These are phyloP conservation scores for Rhazya stricta DNA, from an alignment of 257 asterid species.

Conservation along the genomic window DNA sequence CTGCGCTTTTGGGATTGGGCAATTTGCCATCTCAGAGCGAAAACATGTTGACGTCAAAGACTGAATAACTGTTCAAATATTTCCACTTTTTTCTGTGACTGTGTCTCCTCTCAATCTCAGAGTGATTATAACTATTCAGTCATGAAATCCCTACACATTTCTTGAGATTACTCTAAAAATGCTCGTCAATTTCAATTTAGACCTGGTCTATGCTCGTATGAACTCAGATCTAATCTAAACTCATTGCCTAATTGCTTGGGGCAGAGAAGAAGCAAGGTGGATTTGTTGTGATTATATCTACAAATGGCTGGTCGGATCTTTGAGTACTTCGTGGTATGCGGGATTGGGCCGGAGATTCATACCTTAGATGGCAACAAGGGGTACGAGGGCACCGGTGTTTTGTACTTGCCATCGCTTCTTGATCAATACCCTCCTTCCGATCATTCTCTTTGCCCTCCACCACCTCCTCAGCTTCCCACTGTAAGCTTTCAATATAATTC, in stretches of 20 bases:
- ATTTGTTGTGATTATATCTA: background rate
- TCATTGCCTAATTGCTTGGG: background rate
- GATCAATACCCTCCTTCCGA: constrained; percentile 79
- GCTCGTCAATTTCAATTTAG: background rate
- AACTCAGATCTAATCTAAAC: constrained; percentile 8
- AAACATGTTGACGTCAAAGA: background rate
- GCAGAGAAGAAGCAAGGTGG: constrained; percentile 13
- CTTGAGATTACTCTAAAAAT: background rate
- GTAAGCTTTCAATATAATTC: constrained; percentile 21
- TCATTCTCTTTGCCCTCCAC: constrained; percentile 71
- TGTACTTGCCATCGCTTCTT: constrained; percentile 68
- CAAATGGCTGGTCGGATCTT: constrained; percentile 40
- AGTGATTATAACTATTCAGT: background rate
- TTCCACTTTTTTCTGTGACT: background rate
- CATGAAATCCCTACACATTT: background rate
- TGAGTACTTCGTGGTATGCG: constrained; percentile 90
- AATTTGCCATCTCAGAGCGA: background rate
- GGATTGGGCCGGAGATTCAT: constrained; percentile 84
- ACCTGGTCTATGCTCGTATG: background rate
- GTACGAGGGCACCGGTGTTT: constrained; percentile 52
- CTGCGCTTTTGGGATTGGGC: background rate
- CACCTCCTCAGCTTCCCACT: constrained; percentile 90
- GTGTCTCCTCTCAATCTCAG: background rate
- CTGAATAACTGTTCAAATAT: background rate
- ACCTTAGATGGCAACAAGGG: constrained; percentile 70